Conservation (phyloP, 75 land plant species). For the Sequoia sempervirens region DNA sequence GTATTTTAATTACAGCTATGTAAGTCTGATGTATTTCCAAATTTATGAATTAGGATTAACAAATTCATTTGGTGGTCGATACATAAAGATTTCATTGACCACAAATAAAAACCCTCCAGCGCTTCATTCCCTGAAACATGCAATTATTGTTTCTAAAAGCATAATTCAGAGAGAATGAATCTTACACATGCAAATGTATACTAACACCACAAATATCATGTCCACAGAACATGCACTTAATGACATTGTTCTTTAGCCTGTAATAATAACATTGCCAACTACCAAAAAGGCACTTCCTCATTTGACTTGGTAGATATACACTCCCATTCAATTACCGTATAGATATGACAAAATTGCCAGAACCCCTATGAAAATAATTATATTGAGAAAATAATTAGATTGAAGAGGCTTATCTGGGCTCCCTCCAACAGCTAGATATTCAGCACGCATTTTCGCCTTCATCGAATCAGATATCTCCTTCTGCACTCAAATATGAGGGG, state of each 20-base stretch:
- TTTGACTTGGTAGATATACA: background rate
- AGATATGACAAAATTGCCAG: constrained; percentile 77
- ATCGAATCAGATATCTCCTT: constrained; percentile 84
- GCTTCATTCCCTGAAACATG: background rate
- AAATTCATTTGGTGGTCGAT: background rate
- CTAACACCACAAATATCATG: background rate
- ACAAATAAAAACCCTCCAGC: background rate
- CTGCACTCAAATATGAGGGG: constrained; percentile 59
- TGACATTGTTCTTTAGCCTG: background rate
- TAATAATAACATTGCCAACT: background rate
- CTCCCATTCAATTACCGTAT: constrained; percentile 34
- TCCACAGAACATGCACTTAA: background rate
- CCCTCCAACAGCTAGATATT: constrained; percentile 89
- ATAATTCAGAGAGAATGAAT: background rate
- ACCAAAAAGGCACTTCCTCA: background rate
- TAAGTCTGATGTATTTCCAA: background rate
- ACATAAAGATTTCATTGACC: background rate
- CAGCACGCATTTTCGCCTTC: constrained; percentile 96
- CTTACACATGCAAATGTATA: background rate
- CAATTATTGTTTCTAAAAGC: background rate
- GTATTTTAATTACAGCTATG: too few species aligned
- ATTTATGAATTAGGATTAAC: background rate
- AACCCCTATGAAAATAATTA: constrained; percentile 65
- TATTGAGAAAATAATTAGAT: constrained; percentile 91
- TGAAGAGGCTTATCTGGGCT: constrained; percentile 86